phyloP scores from a whole-genome alignment of 2,329 filamentous ascomycete species.

The Apiospora kogelbergensis region DNA sequence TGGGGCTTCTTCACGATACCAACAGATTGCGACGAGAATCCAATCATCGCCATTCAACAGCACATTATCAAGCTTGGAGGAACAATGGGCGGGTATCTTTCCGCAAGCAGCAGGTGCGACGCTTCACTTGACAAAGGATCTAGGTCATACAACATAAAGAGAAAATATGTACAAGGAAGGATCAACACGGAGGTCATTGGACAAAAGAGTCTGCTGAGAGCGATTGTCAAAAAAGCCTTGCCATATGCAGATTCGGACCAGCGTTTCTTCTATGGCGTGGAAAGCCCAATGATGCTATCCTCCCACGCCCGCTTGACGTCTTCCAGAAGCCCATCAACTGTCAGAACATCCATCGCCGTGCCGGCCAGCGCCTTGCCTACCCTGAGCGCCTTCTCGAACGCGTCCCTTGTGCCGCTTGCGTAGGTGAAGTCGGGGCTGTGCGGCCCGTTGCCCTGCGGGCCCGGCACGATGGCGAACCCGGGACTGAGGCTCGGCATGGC shows the following conservation, averaged over 20 bases:
- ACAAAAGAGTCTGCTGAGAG: too few relatives aligned
- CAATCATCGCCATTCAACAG: too few relatives aligned
- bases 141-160: too few relatives aligned
- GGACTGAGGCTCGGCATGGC: conserved; percentile 54
- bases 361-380: conserved; percentile 49
- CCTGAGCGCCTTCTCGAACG: conserved; percentile 45
- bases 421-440: conserved; percentile 54
- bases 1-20: too few relatives aligned
- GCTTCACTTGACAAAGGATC: too few relatives aligned
- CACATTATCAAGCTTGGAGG: too few relatives aligned
- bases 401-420: conserved; percentile 47
- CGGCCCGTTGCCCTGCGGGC: conserved; percentile 43
- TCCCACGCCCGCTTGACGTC: conserved; percentile 42
- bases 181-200: too few relatives aligned
- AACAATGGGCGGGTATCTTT: too few relatives aligned
- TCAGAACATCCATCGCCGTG: conserved; percentile 47
- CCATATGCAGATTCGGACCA: background rate
- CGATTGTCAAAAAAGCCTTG: too few relatives aligned
- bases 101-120: too few relatives aligned
- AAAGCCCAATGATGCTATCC: conserved; percentile 23
- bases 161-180: too few relatives aligned
- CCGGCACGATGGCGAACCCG: conserved; percentile 51
- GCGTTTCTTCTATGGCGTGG: background rate
- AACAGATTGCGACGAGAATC: too few relatives aligned
- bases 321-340: conserved; percentile 39